phyloP scores from a whole-genome alignment of 495 filamentous ascomycete species.

The Thermothielavioides terrestris region DNA sequence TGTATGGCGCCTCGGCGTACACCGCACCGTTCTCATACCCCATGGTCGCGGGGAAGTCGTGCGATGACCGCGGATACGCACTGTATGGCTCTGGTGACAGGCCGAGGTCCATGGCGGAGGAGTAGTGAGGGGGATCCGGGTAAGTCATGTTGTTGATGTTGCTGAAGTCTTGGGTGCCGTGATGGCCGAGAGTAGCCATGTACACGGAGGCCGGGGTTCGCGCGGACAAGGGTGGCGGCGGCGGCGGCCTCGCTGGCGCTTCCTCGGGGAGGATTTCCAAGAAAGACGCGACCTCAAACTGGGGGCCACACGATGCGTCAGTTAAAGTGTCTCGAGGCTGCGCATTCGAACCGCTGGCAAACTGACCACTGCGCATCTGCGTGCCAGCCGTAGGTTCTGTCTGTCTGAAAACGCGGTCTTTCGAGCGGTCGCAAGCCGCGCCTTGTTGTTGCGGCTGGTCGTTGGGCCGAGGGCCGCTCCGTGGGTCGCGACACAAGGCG shows the following conservation, averaged over 20 bases:
- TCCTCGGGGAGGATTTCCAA: constrained; percentile 3
- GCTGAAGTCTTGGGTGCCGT: constrained; percentile 29
- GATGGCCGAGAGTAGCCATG: constrained; percentile 17
- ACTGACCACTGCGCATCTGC: constrained; percentile 12
- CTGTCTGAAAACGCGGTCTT: too few species aligned
- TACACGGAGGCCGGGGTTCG: not conserved
- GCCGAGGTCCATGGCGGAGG: constrained; percentile 33
- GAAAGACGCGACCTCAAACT: constrained; percentile 17
- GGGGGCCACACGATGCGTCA: constrained; percentile 13
- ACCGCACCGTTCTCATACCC: constrained; percentile 29
- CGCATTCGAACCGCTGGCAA: constrained; percentile 1
- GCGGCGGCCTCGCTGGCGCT: constrained; percentile 5
- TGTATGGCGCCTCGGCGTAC: constrained; percentile 31
- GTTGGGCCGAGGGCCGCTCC: too few species aligned
- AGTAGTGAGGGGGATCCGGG: constrained; percentile 36
- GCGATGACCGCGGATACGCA: constrained; percentile 31
- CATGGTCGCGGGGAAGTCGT: constrained; percentile 33
- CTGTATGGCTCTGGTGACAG: constrained; percentile 33
- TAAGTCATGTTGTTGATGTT: constrained; percentile 39
- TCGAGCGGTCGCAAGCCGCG: not conserved
- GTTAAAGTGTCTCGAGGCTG: constrained; percentile 12
- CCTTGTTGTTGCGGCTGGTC: not conserved
- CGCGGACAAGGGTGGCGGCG: not conserved
- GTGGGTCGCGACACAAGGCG: too few species aligned
- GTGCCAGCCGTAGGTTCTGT: too few species aligned